Percentiles rank a stretch among this genome's conserved stretches.
These are phyloP conservation scores for Ophiostoma fasciatum DNA, from an alignment of 2,329 filamentous ascomycete genomes.

Conservation along the genomic window DNA sequence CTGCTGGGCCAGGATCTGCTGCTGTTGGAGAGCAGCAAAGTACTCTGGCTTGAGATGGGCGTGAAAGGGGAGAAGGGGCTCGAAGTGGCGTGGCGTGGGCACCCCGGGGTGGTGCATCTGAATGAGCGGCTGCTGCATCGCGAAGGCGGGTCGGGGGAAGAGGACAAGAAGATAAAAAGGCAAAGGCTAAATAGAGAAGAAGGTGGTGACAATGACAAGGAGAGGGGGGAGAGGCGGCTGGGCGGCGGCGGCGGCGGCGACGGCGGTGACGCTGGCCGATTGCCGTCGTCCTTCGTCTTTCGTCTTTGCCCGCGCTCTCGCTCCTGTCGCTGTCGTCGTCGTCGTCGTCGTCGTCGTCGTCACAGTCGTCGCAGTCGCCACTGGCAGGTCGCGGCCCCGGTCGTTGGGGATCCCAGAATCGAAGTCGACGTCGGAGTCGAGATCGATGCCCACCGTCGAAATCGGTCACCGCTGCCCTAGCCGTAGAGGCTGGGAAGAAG, in stretches of 20 bases:
- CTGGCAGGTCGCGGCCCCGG: background rate
- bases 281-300: background rate
- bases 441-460: background rate
- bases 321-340: background rate
- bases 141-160: slow-evolving; percentile 4
- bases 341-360: background rate
- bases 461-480: slow-evolving; percentile 7
- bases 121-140: slow-evolving; percentile 28
- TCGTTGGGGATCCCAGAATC: slow-evolving; percentile 6
- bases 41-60: slow-evolving; percentile 17
- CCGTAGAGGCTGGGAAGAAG: slow-evolving; percentile 12
- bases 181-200: background rate
- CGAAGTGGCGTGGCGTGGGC: slow-evolving; percentile 27
- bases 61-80: slow-evolving; percentile 19
- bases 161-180: background rate
- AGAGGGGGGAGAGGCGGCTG: background rate
- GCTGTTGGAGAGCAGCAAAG: slow-evolving; percentile 12
- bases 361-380: background rate
- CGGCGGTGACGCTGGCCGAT: background rate
- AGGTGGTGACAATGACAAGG: no score
- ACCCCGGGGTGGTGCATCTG: slow-evolving; percentile 35
- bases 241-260: background rate
- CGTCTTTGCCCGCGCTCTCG: background rate
- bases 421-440: background rate
- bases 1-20: no score